These are phyloP conservation scores for Coemansia sp. DNA, from an alignment of 192 early-diverging fungal genomes.

Conservation along the genomic window DNA sequence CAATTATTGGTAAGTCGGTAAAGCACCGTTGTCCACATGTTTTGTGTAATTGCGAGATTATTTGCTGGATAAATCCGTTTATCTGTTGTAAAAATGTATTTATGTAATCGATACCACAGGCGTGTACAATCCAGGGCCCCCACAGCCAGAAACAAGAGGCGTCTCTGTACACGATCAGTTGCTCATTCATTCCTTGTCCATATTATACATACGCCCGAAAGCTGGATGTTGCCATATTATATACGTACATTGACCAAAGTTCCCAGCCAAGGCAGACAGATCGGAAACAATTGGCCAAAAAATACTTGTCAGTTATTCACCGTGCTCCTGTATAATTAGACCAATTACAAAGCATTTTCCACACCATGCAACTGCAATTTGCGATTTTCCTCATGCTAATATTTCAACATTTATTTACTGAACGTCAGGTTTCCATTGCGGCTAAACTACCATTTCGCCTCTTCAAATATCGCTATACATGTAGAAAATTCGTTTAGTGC, in stretches of 20 bases:
- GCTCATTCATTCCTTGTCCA: neutral
- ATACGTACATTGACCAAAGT: neutral
- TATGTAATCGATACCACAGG: neutral
- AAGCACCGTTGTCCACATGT: neutral
- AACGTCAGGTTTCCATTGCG: neutral
- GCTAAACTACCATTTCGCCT: neutral
- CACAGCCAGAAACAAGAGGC: neutral
- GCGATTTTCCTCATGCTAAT: neutral
- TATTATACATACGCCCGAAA: neutral
- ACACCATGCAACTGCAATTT: neutral
- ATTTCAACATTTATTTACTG: neutral
- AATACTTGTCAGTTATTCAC: neutral
- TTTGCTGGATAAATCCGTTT: neutral
- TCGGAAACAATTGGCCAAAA: neutral
- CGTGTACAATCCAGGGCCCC: neutral
- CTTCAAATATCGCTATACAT: neutral
- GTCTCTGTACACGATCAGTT: neutral
- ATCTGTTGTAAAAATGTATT: neutral
- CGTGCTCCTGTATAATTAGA: neutral
- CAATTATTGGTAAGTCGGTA: neutral
- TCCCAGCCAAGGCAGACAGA: neutral
- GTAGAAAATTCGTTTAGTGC: neutral
- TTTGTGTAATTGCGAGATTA: neutral
- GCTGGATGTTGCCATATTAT: neutral
- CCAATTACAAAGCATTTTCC: neutral